phyloP scores from a whole-genome alignment of 2,329 filamentous ascomycete genomes.

The Triangularia verruculosa region DNA sequence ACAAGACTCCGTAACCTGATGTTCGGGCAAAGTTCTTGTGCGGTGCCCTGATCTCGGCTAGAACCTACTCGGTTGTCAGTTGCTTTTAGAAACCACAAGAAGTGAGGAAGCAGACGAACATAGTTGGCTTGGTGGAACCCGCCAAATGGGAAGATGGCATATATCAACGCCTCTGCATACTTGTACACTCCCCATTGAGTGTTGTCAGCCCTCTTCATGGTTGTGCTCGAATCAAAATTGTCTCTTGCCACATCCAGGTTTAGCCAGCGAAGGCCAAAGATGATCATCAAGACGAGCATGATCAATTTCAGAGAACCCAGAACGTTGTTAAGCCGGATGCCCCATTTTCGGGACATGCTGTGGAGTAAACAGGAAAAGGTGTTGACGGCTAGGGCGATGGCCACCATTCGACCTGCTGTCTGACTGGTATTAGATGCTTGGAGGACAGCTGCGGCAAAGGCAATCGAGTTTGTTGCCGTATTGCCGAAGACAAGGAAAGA shows the following conservation, averaged over 20 bases:
- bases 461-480: conserved; percentile 19
- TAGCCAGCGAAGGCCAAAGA: conserved; percentile 14
- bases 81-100: background rate
- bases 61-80: background rate
- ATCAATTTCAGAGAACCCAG: conserved; percentile 18
- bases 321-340: conserved; percentile 21
- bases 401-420: conserved; percentile 11
- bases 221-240: conserved; percentile 12
- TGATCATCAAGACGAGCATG: conserved; percentile 18
- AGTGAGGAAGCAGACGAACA: background rate
- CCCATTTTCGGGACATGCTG: conserved; percentile 23
- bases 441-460: conserved; percentile 16
- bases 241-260: conserved; percentile 10
- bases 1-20: background rate
- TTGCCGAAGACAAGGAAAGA: conserved; percentile 23
- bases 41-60: conserved; percentile 19
- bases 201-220: conserved; percentile 12
- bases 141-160: conserved; percentile 19
- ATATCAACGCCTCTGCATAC: conserved; percentile 18
- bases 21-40: conserved; percentile 18
- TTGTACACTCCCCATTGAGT: conserved; percentile 15
- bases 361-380: conserved; percentile 20
- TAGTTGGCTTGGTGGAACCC: conserved; percentile 25
- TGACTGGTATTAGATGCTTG: conserved; percentile 9
- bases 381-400: conserved; percentile 18